Conservation (phyloP, 1,284 basidiomycete species). For the Microbotryum lychnidis-dioicae region DNA sequence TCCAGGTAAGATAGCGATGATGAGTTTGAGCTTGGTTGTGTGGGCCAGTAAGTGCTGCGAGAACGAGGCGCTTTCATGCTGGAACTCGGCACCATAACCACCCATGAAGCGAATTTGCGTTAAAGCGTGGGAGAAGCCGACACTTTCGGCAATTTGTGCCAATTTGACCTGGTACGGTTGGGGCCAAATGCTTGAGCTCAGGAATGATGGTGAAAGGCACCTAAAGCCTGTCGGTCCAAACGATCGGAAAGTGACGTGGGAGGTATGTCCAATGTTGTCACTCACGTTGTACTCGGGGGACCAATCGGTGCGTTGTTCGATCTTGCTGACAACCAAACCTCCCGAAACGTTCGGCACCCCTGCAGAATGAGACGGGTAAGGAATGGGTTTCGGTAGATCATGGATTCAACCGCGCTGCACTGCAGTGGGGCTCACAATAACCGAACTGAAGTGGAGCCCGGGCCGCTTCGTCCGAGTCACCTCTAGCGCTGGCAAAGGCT, state of each 20-base stretch:
- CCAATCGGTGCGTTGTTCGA: constrained; percentile 12
- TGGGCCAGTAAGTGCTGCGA: constrained; percentile 20
- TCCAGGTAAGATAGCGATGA: constrained; percentile 19
- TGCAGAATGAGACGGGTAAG: too few species aligned
- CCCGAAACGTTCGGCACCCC: constrained; percentile 21
- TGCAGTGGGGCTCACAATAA: not conserved
- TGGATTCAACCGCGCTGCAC: too few species aligned
- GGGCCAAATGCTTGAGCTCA: not conserved
- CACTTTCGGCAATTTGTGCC: constrained; percentile 14
- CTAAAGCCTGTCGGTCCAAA: too few species aligned
- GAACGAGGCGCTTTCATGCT: constrained; percentile 20
- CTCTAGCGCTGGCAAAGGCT: too few species aligned
- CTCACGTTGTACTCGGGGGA: constrained; percentile 18
- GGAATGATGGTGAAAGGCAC: too few species aligned
- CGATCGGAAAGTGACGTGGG: too few species aligned
- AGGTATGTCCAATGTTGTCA: not conserved
- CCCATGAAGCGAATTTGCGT: constrained; percentile 23
- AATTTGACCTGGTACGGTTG: constrained; percentile 8
- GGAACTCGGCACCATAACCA: constrained; percentile 19
- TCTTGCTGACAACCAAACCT: constrained; percentile 18
- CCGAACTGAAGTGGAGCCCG: constrained; percentile 1
- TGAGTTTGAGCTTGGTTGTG: constrained; percentile 13
- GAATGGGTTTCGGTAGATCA: too few species aligned
- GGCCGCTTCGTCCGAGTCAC: too few species aligned
- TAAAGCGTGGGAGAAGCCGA: constrained; percentile 14